Base-by-base conservation (phyloP, 2,329 filamentous ascomycete species). In the Ophiostoma triangulosporum region DNA sequence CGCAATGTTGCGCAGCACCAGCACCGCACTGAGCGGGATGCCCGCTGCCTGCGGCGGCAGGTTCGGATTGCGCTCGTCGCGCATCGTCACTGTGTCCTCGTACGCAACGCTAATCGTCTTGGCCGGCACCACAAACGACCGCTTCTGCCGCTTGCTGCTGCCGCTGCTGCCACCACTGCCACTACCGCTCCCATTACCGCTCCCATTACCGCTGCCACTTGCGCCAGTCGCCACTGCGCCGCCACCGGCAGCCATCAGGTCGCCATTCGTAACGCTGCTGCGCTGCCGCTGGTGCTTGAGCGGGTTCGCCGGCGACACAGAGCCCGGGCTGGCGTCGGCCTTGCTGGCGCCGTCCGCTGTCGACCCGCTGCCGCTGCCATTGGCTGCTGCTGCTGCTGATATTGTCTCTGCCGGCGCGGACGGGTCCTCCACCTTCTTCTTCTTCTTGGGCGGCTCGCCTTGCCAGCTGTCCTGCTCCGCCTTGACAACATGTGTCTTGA, bases 1-100 rank as follows among this genome's bases (percentile, higher is more conserved):
- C 12, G 86, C 86, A 57, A 93, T 79, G 64, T 93, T 93, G 29
- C 87, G 78, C 46, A 93, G 73, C 33, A 93, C 84, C 27, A 91
- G 73, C 14, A 85, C 82, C 2, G 85, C 84, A 53, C 84, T 86
- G 6, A 91, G 73, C n/a, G 87, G 85, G 33, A 91, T 82, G 5
- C 87, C 87, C 1, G 83, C 84, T 2, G 86, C 83, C 62, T 88
- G 77, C 2, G 74, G 70, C 5, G 74, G 69, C 8, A 72, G 72
- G 56, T 80, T 76, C 11, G 76, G 74, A 57, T 80, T 79, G 48
- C 74, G 70, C 63, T 80, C 77, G 60, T 81, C 78, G 11, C 75
- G 73, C 32, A 72, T 71, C 35, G 72, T 73, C 45, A 72, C 65
- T 4, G 80, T 84, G 62, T 80, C 74, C 57, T 81, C 75, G 61